A percentile compares a stretch with the other conserved stretches of the same genome.
Conservation (phyloP, 2,329 filamentous ascomycete species). For the Ophiostoma perfectum region DNA sequence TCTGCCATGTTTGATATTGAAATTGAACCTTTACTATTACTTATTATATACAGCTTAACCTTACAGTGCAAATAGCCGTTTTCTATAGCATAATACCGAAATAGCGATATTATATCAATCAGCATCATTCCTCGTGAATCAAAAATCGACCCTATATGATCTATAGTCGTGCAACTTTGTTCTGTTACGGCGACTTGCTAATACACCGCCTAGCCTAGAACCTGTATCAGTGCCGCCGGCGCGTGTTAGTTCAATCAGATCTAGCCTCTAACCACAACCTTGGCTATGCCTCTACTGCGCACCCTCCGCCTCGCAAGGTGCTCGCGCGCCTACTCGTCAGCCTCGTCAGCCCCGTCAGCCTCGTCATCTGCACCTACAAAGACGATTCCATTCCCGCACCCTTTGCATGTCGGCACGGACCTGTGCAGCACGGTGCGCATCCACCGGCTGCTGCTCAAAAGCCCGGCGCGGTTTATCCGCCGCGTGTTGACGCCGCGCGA, state of each 20-base stretch:
- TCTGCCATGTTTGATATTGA: neutral
- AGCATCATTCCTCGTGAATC: too few relatives aligned
- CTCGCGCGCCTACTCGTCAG: neutral
- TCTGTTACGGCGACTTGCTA: neutral
- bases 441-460: slow-evolving; percentile 45
- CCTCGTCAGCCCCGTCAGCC: neutral
- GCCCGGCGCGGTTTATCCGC: slow-evolving; percentile 42
- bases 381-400: neutral
- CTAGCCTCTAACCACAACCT: too few relatives aligned
- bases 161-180: neutral
- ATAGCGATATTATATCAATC: too few relatives aligned
- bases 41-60: neutral
- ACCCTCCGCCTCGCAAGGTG: neutral
- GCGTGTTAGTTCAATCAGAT: too few relatives aligned
- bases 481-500: slow-evolving; percentile 45
- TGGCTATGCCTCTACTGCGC: neutral
- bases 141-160: too few relatives aligned
- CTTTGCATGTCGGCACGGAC: slow-evolving; percentile 67
- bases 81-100: neutral
- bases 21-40: neutral
- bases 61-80: neutral
- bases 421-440: slow-evolving; percentile 68
- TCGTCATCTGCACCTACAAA: neutral
- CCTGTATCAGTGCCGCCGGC: too few relatives aligned
- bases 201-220: neutral